Evolutionary conservation across 352 stramenopile species (phyloP).

Genomic region (Phytophthora syringae): DNA sequence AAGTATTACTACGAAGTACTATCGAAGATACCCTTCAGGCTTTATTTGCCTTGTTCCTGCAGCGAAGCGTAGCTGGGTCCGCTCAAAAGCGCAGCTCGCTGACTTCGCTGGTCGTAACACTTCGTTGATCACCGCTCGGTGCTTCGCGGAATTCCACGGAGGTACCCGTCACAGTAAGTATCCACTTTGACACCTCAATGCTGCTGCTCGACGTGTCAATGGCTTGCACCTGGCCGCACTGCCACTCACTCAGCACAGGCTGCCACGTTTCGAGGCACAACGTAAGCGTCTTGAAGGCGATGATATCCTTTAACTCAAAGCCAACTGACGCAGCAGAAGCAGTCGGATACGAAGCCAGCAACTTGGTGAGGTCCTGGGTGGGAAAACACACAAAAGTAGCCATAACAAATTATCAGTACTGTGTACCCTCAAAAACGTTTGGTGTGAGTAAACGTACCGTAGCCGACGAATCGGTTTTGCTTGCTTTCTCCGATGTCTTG

Average conservation of each 20-base stretch:
- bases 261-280: constrained; percentile 84
- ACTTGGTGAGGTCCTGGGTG: constrained; percentile 33
- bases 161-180: constrained; percentile 6
- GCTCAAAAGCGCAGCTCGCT: constrained; percentile 61
- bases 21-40: no score
- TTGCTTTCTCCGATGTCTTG: constrained; percentile 17
- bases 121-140: constrained; percentile 15
- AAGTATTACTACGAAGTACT: no score
- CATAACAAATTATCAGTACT: background rate
- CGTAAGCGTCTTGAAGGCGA: constrained; percentile 80
- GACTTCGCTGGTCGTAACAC: constrained; percentile 41
- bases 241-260: constrained; percentile 72
- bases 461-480: background rate
- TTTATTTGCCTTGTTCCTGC: no score
- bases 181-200: constrained; percentile 33
- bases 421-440: background rate
- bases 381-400: no score
- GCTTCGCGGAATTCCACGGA: constrained; percentile 19
- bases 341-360: constrained; percentile 43
- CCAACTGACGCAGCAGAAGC: constrained; percentile 4
- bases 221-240: constrained; percentile 51
- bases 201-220: constrained; percentile 7
- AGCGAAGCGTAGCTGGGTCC: constrained; percentile 41
- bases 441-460: constrained; percentile 19
- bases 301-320: constrained; percentile 53